Evolutionary conservation across 179 eudicot species (phyloP).

Genomic region (Silene noctiflora): DNA sequence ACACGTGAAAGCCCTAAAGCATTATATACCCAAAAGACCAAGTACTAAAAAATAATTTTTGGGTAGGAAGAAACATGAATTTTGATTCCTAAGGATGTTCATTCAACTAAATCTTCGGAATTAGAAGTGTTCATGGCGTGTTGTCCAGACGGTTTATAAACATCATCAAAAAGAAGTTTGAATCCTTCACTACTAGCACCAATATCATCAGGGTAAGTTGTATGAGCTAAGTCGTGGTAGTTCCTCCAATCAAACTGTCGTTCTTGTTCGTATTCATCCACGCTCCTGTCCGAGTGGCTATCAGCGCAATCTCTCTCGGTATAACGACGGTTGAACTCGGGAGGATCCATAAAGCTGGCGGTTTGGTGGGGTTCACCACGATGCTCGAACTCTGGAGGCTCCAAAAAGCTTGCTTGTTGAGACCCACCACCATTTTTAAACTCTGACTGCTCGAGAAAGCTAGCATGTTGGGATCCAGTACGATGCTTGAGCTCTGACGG

Average conservation of each 20-base stretch:
- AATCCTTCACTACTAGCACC: slow-evolving; percentile 46
- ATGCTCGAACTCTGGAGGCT: slow-evolving; percentile 18
- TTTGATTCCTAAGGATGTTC: slow-evolving; percentile 22
- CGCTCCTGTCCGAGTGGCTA: slow-evolving; percentile 39
- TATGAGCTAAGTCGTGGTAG: slow-evolving; percentile 38
- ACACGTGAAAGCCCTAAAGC: slow-evolving; percentile 5
- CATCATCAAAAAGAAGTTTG: slow-evolving; percentile 76
- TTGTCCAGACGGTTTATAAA: slow-evolving; percentile 43
- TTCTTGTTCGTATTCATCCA: slow-evolving; percentile 45
- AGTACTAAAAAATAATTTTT: slow-evolving; percentile 5
- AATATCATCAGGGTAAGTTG: slow-evolving; percentile 41
- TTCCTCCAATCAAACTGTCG: slow-evolving; percentile 51
- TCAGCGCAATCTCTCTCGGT: slow-evolving; percentile 24
- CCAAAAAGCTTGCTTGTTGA: slow-evolving; percentile 17
- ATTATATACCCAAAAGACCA: slow-evolving; percentile 27
- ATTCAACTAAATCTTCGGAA: slow-evolving; percentile 18
- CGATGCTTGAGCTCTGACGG: background rate
- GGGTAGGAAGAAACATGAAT: slow-evolving; percentile 14
- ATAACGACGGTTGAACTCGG: slow-evolving; percentile 23
- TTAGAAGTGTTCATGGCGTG: slow-evolving; percentile 17
- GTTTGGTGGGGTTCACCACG: background rate
- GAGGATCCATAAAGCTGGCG: slow-evolving; percentile 27
- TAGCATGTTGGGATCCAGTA: slow-evolving; percentile 23
- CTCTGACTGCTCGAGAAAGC: slow-evolving; percentile 49
- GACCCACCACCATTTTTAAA: background rate